These are phyloP conservation scores for Trichosanthes cucumerina DNA, from an alignment of 306 rosid genomes.

Conservation along the genomic window DNA sequence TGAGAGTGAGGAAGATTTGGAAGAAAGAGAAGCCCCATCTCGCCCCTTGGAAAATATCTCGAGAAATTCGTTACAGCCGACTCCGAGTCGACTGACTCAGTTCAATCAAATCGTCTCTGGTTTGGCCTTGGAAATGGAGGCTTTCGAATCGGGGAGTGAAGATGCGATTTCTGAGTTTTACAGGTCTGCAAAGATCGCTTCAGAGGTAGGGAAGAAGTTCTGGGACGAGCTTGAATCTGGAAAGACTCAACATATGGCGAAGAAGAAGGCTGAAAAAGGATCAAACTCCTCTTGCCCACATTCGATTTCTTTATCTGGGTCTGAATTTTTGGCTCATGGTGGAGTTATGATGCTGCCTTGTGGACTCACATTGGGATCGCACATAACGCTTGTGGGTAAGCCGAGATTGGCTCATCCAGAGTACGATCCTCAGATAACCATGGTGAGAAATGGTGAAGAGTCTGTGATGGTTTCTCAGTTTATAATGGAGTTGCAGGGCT, in stretches of 20 bases:
- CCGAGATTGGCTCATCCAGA: conserved; percentile 39
- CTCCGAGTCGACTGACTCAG: conserved; percentile 30
- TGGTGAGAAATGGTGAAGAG: conserved; percentile 24
- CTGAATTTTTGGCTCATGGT: conserved; percentile 32
- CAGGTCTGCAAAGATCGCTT: conserved; percentile 48
- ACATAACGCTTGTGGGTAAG: conserved; percentile 62
- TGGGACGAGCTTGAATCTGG: conserved; percentile 53
- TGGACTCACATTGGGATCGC: conserved; percentile 83
- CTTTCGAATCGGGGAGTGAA: conserved; percentile 22
- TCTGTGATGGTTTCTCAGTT: conserved; percentile 54
- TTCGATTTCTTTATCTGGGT: conserved; percentile 49
- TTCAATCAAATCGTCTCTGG: conserved; percentile 31
- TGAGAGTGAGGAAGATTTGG: conserved; percentile 34
- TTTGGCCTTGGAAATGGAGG: conserved; percentile 30
- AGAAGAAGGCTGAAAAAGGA: conserved; percentile 18
- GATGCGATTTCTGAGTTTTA: conserved; percentile 38
- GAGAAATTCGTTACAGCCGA: conserved; percentile 25
- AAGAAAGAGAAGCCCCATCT: conserved; percentile 44
- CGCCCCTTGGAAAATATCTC: conserved; percentile 49
- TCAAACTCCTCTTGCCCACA: conserved; percentile 36
- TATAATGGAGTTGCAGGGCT: conserved; percentile 75
- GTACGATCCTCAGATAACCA: conserved; percentile 22
- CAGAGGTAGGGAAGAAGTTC: conserved; percentile 37
- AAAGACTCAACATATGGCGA: background rate
- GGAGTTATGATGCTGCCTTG: conserved; percentile 64